Evolutionary conservation across 208 protist species (phyloP).

Genomic region (Trypanosoma caninum): DNA sequence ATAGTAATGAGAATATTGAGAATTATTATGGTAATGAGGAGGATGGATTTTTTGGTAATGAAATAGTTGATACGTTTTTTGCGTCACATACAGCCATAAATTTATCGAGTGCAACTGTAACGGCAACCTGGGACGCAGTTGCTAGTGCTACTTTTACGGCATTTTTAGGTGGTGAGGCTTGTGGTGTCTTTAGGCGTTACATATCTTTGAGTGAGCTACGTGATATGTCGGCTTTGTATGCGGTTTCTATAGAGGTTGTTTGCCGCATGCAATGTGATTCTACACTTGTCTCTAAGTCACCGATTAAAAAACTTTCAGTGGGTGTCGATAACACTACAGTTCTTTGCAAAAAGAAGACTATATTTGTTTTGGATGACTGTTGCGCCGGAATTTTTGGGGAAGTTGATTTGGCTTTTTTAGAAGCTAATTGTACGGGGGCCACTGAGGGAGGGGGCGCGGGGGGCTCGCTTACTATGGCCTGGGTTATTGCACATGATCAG

Average conservation of each 20-base stretch:
- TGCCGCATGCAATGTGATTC: not conserved
- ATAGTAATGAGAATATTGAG: not conserved
- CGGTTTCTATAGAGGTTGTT: not conserved
- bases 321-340: not conserved
- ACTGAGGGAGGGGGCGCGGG: not conserved
- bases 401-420: not conserved
- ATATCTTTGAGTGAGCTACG: slow-evolving; percentile 7
- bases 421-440: not conserved
- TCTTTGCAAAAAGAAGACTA: not conserved
- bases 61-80: too few relatives aligned
- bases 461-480: not conserved
- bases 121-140: not conserved
- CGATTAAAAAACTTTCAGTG: not conserved
- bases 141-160: not conserved
- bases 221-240: not conserved
- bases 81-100: slow-evolving; percentile 5
- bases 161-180: not conserved
- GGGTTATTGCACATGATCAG: slow-evolving; percentile 14
- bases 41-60: too few relatives aligned
- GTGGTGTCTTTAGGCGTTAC: not conserved
- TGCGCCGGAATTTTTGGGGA: slow-evolving; percentile 5
- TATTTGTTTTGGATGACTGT: slow-evolving; percentile 6
- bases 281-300: not conserved
- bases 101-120: not conserved
- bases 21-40: not conserved